phyloP scores from a whole-genome alignment of 306 rosid genomes.

The Gastrolobium villosum region DNA sequence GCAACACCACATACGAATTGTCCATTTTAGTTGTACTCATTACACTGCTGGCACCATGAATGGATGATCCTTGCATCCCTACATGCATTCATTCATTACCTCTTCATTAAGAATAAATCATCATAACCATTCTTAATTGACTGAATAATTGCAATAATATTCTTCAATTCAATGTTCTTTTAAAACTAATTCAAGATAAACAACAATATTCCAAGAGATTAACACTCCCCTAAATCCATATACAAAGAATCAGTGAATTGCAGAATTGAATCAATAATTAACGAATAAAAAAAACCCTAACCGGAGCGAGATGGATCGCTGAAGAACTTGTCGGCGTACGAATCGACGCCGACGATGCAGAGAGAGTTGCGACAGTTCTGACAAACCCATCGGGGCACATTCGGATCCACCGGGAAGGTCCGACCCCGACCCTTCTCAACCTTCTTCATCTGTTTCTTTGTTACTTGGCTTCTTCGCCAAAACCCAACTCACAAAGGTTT shows the following conservation, averaged over 20 bases:
- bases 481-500: neutral
- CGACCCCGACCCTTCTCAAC: slow-evolving; percentile 67
- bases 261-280: neutral
- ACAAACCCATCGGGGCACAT: slow-evolving; percentile 83
- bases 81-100: slow-evolving; percentile 51
- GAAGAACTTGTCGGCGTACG: slow-evolving; percentile 85
- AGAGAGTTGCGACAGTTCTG: slow-evolving; percentile 92
- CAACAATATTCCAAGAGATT: neutral
- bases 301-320: slow-evolving; percentile 88
- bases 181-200: slow-evolving; percentile 14
- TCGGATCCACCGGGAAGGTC: slow-evolving; percentile 80
- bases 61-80: slow-evolving; percentile 92
- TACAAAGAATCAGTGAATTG: neutral
- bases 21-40: slow-evolving; percentile 85
- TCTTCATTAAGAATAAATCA: slow-evolving; percentile 19
- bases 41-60: slow-evolving; percentile 83
- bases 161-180: neutral
- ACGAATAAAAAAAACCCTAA: slow-evolving; percentile 44
- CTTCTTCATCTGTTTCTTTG: slow-evolving; percentile 34
- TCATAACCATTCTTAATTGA: neutral
- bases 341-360: slow-evolving; percentile 87
- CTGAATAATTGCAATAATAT: neutral
- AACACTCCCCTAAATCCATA: neutral
- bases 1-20: slow-evolving; percentile 87
- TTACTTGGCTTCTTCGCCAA: neutral